Base-by-base conservation (phyloP, 2,329 filamentous ascomycete genomes). In the Aspergillus melleus region DNA sequence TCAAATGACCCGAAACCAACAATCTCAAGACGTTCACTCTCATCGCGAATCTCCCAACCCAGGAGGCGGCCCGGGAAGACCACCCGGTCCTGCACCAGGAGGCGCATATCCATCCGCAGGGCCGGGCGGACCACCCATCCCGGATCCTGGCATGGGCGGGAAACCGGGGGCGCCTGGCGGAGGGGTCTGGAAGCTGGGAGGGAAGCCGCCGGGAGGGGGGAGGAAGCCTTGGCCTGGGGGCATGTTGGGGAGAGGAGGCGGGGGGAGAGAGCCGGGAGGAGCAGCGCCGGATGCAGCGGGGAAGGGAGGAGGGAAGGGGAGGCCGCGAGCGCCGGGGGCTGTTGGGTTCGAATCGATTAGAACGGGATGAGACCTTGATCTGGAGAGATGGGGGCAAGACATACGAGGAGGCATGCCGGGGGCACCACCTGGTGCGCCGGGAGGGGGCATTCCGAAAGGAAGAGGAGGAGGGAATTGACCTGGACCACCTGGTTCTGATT, bases 281-380 rank as follows among this genome's bases (percentile, higher is more conserved):
- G 77, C 73, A 16, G 77, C 73, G 66, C 66, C 79, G 52, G 71
- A 58, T 36, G 70, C 61, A 54, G 69, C 66, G n/a, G 72, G 68
- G 52, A 71, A 68, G 11, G 77, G 80, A 8, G 83, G 82, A 4
- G 83, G 83, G 62, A 86, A 83, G 46, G 79, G 83, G 52, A 79
- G 79, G 55, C 83, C 83, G 66, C 82, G 80, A 57, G 80, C 83
- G 60, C 81, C 83, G 47, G 85, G 84, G 61, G 83, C 83, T 83
- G 71, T 68, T 81, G 70, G 68, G 29, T 24, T 22, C 22, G 4
- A 4, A 4, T 22, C 4, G 22, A 4, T 22, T 22, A 22, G 22
- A 22, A n/a, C 4, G 2, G 4, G 22, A 22, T 22, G 22, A 22
- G 22, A 2, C 22, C 5, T 30, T 30, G 29, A 6, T 30, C 29